phyloP scores from a whole-genome alignment of 257 asterid genomes.

The Nemophila menziesii region DNA sequence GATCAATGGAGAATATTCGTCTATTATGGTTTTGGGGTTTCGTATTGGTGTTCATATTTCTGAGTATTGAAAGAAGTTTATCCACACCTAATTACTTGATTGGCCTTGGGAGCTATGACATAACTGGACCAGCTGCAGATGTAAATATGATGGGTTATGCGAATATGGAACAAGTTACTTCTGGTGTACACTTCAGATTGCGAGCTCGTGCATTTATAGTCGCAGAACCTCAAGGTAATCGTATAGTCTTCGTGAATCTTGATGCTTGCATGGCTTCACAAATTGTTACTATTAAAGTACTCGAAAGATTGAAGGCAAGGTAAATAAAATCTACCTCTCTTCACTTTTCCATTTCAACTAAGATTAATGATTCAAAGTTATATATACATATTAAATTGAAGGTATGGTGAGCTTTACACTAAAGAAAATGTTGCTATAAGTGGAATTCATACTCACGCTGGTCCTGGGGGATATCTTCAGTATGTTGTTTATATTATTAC shows the following conservation, averaged over 20 bases:
- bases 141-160: conserved; percentile 99
- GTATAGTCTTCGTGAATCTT: conserved; percentile 69
- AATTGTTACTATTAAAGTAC: conserved; percentile 70
- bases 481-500: conserved; percentile 83
- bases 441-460: conserved; percentile 95
- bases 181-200: conserved; percentile 91
- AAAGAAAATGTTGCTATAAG: conserved; percentile 85
- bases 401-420: conserved; percentile 87
- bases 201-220: conserved; percentile 83
- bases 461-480: conserved; percentile 97
- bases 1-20: not conserved
- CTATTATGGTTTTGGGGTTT: not conserved
- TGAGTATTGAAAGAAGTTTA: conserved; percentile 22
- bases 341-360: not conserved
- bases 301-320: conserved; percentile 89
- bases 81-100: conserved; percentile 58
- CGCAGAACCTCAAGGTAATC: conserved; percentile 63
- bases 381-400: conserved; percentile 17
- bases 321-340: conserved; percentile 16
- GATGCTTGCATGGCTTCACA: conserved; percentile 99
- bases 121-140: conserved; percentile 98
- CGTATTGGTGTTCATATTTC: not conserved
- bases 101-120: conserved; percentile 92
- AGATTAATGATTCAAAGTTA: no score
- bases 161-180: conserved; percentile 52